These are phyloP conservation scores for Oropetium thomaeum DNA, from an alignment of 176 grass and related monocot genomes.

Conservation along the genomic window DNA sequence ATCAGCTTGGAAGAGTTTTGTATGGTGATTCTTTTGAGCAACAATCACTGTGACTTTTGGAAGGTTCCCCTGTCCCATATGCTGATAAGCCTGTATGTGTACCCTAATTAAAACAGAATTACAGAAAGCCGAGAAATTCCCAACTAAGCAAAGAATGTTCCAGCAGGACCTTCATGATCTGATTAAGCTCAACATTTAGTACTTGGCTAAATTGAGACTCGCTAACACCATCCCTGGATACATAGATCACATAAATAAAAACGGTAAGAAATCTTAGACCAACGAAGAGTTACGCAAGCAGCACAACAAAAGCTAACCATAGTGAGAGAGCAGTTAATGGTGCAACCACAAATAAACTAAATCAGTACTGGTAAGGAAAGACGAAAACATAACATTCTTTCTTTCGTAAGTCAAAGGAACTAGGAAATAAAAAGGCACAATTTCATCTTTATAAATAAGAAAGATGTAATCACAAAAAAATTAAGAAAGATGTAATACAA, in stretches of 20 bases:
- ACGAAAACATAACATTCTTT: neutral
- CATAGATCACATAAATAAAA: conserved; percentile 7
- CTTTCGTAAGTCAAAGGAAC: neutral
- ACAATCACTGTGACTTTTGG: conserved; percentile 87
- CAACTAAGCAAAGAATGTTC: neutral
- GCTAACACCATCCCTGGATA: conserved; percentile 78
- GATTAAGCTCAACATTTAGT: conserved; percentile 83
- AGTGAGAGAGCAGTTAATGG: neutral
- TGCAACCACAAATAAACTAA: neutral
- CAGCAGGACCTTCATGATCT: conserved; percentile 74
- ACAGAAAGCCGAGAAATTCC: neutral
- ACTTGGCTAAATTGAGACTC: conserved; percentile 93
- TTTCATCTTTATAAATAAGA: no score
- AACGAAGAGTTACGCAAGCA: neutral
- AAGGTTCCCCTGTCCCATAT: conserved; percentile 52
- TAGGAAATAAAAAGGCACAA: neutral
- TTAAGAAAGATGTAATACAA: no score
- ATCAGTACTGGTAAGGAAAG: neutral
- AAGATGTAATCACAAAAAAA: no score
- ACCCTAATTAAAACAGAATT: conserved; percentile 16
- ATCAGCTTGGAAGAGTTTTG: conserved; percentile 74
- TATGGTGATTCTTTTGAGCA: conserved; percentile 97
- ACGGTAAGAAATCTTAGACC: neutral
- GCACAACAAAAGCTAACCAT: neutral
- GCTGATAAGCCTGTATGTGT: conserved; percentile 61